Evolutionary conservation across 2,329 filamentous ascomycete genomes (phyloP).

Genomic region (Epichloe baconii): DNA sequence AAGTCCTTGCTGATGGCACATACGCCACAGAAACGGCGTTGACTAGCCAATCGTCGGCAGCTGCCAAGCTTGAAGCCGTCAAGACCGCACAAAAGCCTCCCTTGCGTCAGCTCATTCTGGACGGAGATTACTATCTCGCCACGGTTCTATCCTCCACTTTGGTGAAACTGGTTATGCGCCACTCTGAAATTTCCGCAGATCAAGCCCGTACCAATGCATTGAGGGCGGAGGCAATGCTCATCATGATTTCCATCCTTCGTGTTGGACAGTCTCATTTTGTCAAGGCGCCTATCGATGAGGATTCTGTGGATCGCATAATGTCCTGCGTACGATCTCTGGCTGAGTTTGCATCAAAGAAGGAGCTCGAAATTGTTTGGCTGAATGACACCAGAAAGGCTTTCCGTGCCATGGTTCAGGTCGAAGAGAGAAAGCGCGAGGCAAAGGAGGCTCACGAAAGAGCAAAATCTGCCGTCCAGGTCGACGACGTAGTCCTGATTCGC

Average conservation of each 20-base stretch:
- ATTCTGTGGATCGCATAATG: conserved; percentile 98
- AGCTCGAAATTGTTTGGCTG: conserved; percentile 83
- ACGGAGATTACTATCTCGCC: conserved; percentile 93
- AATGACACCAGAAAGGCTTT: conserved; percentile 94
- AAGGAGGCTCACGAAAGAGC: conserved; percentile 88
- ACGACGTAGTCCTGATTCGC: conserved; percentile 85
- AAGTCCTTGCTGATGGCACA: conserved; percentile 89
- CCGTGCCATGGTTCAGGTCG: conserved; percentile 89
- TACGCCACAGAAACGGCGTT: conserved; percentile 95
- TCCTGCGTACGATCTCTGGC: conserved; percentile 85
- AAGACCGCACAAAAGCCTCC: conserved; percentile 96
- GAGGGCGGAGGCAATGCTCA: conserved; percentile 93
- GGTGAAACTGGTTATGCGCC: conserved; percentile 95
- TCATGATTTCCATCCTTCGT: conserved; percentile 97
- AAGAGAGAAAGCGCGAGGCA: conserved; percentile 94
- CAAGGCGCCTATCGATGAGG: conserved; percentile 93
- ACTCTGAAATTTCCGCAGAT: conserved; percentile 84
- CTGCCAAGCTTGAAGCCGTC: conserved; percentile 86
- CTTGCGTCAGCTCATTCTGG: conserved; percentile 83
- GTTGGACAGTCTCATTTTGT: conserved; percentile 98
- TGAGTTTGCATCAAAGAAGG: conserved; percentile 79
- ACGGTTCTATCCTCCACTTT: conserved; percentile 92
- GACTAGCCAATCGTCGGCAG: conserved; percentile 80
- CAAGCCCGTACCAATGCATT: conserved; percentile 81
- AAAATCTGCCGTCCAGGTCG: conserved; percentile 87